phyloP scores from a whole-genome alignment of 768 basidiomycete species.

The Lepiota venenata region DNA sequence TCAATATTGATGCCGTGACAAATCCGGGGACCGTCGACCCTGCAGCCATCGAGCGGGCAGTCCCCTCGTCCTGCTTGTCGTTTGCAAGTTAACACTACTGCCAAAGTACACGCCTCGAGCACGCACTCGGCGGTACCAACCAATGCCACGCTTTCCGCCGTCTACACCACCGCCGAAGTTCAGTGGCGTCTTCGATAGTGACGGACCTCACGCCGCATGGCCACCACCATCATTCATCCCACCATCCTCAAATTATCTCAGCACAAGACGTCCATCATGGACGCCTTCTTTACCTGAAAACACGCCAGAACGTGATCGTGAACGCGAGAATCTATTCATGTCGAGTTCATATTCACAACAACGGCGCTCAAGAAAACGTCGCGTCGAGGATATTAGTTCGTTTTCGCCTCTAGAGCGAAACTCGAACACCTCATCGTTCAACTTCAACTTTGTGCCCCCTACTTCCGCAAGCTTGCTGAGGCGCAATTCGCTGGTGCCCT shows the following conservation, averaged over 20 bases:
- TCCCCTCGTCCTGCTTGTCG: no score
- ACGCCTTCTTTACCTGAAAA: conserved; percentile 20
- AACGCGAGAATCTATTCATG: conserved; percentile 8
- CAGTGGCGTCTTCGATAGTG: background rate
- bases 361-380: conserved; percentile 16
- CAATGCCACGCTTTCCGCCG: background rate
- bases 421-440: background rate
- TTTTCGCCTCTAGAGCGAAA: conserved; percentile 9
- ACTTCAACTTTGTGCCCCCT: conserved; percentile 6
- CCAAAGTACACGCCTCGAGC: no score
- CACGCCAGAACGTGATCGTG: conserved; percentile 12
- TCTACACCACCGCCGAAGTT: background rate
- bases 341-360: conserved; percentile 14
- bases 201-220: background rate
- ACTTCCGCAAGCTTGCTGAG: background rate
- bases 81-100: no score
- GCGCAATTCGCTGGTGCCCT: background rate
- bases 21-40: no score
- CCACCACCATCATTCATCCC: conserved; percentile 2
- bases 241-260: conserved; percentile 8
- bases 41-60: no score
- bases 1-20: no score
- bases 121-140: background rate
- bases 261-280: conserved; percentile 23
- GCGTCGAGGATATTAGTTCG: conserved; percentile 8